Evolutionary conservation across 1,139 yeast species (phyloP).

Genomic region (Hyphopichia pseudoburtonii): DNA sequence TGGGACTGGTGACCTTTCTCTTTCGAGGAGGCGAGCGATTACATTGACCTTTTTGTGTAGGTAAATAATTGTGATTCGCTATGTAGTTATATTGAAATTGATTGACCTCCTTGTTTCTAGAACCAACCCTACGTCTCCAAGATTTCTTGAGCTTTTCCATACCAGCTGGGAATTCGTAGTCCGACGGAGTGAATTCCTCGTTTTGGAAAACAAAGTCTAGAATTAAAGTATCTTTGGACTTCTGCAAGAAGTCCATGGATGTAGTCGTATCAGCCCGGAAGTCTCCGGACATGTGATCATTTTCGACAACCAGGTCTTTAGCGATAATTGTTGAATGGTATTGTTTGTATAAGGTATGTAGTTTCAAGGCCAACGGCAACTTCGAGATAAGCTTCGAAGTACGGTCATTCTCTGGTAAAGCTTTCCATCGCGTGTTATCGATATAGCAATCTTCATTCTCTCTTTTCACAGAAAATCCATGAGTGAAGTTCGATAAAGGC

Average conservation of each 20-base stretch:
- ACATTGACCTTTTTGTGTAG: not conserved
- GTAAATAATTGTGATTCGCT: slow-evolving; percentile 1
- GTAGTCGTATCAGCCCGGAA: slow-evolving; percentile 3
- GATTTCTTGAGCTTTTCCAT: slow-evolving; percentile 1
- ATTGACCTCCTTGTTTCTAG: slow-evolving; percentile 1
- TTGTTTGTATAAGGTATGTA: slow-evolving; percentile 16
- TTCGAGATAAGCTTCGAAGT: slow-evolving; percentile 13
- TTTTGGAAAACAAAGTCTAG: slow-evolving; percentile 24
- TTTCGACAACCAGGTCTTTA: not conserved
- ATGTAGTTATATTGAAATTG: slow-evolving; percentile 1
- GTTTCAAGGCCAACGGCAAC: slow-evolving; percentile 29
- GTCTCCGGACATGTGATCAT: not conserved
- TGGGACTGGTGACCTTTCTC: not conserved
- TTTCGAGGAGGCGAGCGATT: not conserved
- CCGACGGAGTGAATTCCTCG: slow-evolving; percentile 1
- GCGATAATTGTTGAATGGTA: slow-evolving; percentile 6
- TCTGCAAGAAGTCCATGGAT: slow-evolving; percentile 5
- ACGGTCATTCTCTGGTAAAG: slow-evolving; percentile 10
- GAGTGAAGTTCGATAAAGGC: slow-evolving; percentile 7
- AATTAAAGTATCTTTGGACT: slow-evolving; percentile 8
- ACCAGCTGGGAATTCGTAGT: not conserved
- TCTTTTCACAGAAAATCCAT: slow-evolving; percentile 2
- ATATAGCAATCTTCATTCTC: slow-evolving; percentile 10
- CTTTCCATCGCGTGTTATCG: slow-evolving; percentile 24
- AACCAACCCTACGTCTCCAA: slow-evolving; percentile 1